phyloP scores from a whole-genome alignment of 2,329 filamentous ascomycete species.

The Spiromastix sp. region DNA sequence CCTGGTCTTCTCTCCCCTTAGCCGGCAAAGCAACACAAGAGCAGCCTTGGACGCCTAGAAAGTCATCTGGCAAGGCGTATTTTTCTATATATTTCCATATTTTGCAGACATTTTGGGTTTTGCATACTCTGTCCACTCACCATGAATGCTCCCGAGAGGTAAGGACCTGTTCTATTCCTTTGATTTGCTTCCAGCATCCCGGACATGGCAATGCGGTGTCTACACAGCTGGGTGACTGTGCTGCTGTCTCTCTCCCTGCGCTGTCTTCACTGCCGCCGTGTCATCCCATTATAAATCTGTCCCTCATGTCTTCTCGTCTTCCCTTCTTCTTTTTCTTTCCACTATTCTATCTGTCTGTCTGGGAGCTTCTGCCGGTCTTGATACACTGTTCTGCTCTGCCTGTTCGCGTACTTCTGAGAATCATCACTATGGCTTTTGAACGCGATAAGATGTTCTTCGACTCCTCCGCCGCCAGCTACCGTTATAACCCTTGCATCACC shows the following conservation, averaged over 20 bases:
- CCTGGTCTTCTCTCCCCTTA: no score
- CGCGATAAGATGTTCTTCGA: constrained; percentile 8
- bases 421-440: no score
- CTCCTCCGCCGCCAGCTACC: constrained; percentile 10
- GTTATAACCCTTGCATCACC: constrained; percentile 11
- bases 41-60: no score
- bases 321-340: constrained; percentile 4
- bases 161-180: constrained; percentile 18
- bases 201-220: neutral
- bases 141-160: constrained; percentile 48
- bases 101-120: no score
- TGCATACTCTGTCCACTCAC: constrained; percentile 14
- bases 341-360: no score
- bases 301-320: constrained; percentile 1
- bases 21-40: no score
- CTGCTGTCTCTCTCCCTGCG: neutral
- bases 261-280: constrained; percentile 1
- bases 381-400: no score
- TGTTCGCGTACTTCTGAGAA: no score
- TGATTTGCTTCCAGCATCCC: no score
- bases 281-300: neutral
- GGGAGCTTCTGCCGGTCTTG: no score
- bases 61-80: no score
- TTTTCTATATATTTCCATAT: no score
- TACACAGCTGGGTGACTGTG: neutral